Evolutionary conservation across 1,139 yeast species (phyloP), one percentile per base, ranked within the genome.

Genomic region (Hansenula anomala): DNA sequence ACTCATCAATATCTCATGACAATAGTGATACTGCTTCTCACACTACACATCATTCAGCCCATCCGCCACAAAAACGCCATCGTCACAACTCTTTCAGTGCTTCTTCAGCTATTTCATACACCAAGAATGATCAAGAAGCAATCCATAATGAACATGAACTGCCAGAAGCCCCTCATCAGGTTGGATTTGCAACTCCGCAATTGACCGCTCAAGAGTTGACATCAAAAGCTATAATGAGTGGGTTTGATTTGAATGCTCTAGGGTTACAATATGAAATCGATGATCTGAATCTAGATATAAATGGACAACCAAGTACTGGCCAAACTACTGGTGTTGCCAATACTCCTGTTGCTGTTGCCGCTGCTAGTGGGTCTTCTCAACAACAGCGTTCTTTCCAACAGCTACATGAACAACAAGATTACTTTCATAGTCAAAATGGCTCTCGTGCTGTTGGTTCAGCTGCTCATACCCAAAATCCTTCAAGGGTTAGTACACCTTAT

Each of bases 61-160:
- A 42, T 17, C 56, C 46, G 38, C 47, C 45, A 31, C 17, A 14
- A 25, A 59, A 48, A 48, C 48, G 56, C 26, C 63, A 58, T 37
- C 63, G 95, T 30, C 92, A 84, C 54, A 82, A 85, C 24, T 87
- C 96, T 2, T 89, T 86, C 56, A 79, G 89, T 6, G 96, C 96
- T 0, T 78, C 88, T 2, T 75, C 87, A 12, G 78, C 88, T 0
- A 64, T 74, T 12, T 78, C 94, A 0, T 88, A 88, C 54, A 72
- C 86, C 15, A 47, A 42, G n/a, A 23, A 28, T 6, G 45, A 41
- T 13, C 27, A 34, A 4, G 39, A 37, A n/a, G 5, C 34, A 8
- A 19, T 35, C 13, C 41, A 43, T 6, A 40, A 37, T 22, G 41
- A 34, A 3, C 44, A 50, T 25, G 55, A 52, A n/a, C 28, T 46